Base-by-base conservation (phyloP, 2,329 filamentous ascomycete genomes). In the Pseudocercospora vitis region DNA sequence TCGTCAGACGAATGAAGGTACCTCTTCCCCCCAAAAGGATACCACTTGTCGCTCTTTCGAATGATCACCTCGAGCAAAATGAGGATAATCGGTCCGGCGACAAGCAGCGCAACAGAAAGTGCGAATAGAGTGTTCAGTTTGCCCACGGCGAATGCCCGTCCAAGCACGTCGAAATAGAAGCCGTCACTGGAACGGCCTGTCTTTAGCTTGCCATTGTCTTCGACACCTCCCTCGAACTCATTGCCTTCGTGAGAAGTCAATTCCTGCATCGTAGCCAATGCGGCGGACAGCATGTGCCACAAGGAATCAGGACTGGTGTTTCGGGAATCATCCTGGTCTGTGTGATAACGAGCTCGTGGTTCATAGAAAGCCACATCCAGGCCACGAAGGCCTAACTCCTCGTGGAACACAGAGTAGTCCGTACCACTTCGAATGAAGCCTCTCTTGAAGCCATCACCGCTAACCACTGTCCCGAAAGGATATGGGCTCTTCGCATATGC, bases 151-250 rank as follows among this genome's bases (percentile, higher is more conserved):
- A 96, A 91, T 1, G 78, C 78, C 51, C 79, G 81, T 37, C 92
- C 94, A 60, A 95, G 92, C 6, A 97, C 73, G 67, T 97, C 94
- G 67, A 97, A 97, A 90, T 91, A 99, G 11, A 97, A 90, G 24
- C 85, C 89, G 55, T 82, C 77, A 32, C 60, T 68, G 2, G 65
- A 63, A 29, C 74, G 77, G 7, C 88, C 87, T 57, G 85, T 87
- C 58, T 82, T 78, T 1, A 87, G 81, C 63, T 85, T 84, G 50
- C 80, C 81, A 47, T 77, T 76, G 32, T 75, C 73, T 52, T 80
- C 76, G 5, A 78, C 74, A 12, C 76, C 72, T 4, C 85, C 82
- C 47, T 81, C 80, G 64, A 95, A 96, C 2, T 76, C 78, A 40
- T 80, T 75, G 53, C 83, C 85, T 0, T 80, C 83, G 61, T 89